A percentile compares a stretch with the other conserved stretches of the same genome.
Conservation (phyloP, 768 basidiomycete genomes). For the Trametopsis cervina region DNA sequence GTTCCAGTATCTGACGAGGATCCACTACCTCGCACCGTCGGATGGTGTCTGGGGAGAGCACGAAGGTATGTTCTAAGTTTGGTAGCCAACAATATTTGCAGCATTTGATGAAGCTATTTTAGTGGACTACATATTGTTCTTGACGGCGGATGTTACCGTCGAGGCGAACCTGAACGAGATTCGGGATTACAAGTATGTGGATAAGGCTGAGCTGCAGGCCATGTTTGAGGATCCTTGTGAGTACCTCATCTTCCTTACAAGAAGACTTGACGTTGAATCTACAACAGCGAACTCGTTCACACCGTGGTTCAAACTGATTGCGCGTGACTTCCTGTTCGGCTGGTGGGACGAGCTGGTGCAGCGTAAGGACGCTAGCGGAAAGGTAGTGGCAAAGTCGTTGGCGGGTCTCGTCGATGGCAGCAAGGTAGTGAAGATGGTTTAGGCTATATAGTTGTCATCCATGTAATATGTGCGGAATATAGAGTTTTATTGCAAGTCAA, state of each 20-base stretch:
- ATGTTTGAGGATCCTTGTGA: conserved; percentile 84
- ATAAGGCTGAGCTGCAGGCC: conserved; percentile 78
- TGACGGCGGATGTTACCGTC: conserved; percentile 82
- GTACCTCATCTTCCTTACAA: conserved; percentile 13
- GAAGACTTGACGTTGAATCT: background rate
- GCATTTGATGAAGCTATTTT: background rate
- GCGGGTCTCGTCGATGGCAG: conserved; percentile 62
- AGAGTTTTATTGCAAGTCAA: background rate
- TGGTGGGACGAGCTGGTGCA: conserved; percentile 94
- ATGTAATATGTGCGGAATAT: conserved; percentile 2
- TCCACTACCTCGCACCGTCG: conserved; percentile 95
- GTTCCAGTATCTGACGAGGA: conserved; percentile 92
- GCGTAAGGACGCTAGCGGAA: conserved; percentile 49
- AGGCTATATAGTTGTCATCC: conserved; percentile 5
- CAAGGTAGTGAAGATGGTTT: conserved; percentile 65
- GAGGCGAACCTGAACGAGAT: conserved; percentile 87
- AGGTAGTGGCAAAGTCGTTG: conserved; percentile 56
- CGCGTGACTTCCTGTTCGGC: conserved; percentile 91
- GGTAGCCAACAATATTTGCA: background rate
- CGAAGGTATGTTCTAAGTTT: conserved; percentile 58
- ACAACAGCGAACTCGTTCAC: conserved; percentile 79
- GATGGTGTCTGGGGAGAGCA: conserved; percentile 96
- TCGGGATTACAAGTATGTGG: conserved; percentile 83
- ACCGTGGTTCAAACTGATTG: conserved; percentile 99
- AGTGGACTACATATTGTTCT: conserved; percentile 98